Evolutionary conservation across 768 basidiomycete genomes (phyloP), one percentile per base, ranked within the genome.

Genomic region (Xerocomellus chrysenteron): DNA sequence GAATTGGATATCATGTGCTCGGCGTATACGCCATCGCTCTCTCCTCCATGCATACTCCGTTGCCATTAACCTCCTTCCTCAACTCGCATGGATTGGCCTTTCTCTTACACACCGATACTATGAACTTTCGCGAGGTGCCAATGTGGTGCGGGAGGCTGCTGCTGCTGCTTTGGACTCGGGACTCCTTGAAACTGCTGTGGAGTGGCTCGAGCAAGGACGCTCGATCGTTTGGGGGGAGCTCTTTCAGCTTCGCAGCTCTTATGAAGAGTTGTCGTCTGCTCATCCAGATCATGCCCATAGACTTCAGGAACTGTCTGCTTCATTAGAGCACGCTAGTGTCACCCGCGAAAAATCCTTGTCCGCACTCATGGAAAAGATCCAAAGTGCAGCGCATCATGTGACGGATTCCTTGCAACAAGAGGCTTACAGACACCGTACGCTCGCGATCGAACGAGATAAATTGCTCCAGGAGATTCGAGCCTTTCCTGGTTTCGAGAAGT

Each of bases 131-230:
- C 9, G 8, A 30, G 30, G 30, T 30, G 24, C 43, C 43, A 5
- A 26, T 44, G 26, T 44, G 8, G 43, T 44, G 16, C 43, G 24
- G 8, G 43, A 44, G 26, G 43, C 56, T 1, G 50, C 56, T 3
- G 51, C 56, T 0, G 40, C 50, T 26, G 55, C 55, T 35, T n/a
- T 56, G 19, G 36, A 50, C 5, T 9, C 12, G 13, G 44, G 46
- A 26, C 32, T n/a, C 5, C 21, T 13, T 10, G n/a, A 46, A 17
- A 47, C 42, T 4, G 58, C 59, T 1, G 39, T 60, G 11, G 59
- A 57, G 14, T 61, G 57, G 56, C 49, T 61, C 8, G 57, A 61
- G 30, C 46, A 60, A 37, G 58, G 58, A 19, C 55, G 58, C 4
- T 60, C 45, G 3, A 37, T 59, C 12, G 52, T 58, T 4, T 54